Conservation (phyloP, 176 grass and related monocot species). For the Dendrocalamus sinicus region DNA sequence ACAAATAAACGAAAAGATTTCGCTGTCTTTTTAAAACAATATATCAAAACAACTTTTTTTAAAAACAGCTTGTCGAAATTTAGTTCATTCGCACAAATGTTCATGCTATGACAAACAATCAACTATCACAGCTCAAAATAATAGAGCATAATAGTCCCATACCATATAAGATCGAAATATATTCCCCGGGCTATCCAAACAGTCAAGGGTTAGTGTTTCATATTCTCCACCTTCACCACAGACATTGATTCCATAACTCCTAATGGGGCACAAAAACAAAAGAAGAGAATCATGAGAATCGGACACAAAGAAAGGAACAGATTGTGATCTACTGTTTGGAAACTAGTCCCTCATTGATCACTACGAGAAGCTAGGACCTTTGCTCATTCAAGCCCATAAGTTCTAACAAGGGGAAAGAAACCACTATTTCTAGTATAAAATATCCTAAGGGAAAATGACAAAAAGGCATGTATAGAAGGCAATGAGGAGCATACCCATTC, state of each 20-base stretch:
- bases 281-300: slow-evolving; percentile 31
- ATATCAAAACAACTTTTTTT: no score
- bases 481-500: slow-evolving; percentile 71
- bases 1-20: no score
- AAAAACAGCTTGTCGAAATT: no score
- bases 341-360: slow-evolving; percentile 9
- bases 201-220: slow-evolving; percentile 88
- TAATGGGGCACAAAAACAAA: slow-evolving; percentile 50
- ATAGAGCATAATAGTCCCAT: no score
- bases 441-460: not conserved
- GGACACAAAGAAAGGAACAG: slow-evolving; percentile 11
- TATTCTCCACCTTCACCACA: slow-evolving; percentile 99
- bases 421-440: slow-evolving; percentile 17
- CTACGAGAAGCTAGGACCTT: not conserved
- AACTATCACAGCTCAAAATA: no score
- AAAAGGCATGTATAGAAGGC: not conserved
- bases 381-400: not conserved
- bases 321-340: not conserved
- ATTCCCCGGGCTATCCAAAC: no score
- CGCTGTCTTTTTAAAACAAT: no score
- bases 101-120: no score
- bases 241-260: slow-evolving; percentile 97
- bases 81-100: no score
- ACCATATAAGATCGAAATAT: no score
- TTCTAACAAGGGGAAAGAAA: not conserved